Conservation (phyloP, 2,329 filamentous ascomycete species). For the Fusarium sp. region DNA sequence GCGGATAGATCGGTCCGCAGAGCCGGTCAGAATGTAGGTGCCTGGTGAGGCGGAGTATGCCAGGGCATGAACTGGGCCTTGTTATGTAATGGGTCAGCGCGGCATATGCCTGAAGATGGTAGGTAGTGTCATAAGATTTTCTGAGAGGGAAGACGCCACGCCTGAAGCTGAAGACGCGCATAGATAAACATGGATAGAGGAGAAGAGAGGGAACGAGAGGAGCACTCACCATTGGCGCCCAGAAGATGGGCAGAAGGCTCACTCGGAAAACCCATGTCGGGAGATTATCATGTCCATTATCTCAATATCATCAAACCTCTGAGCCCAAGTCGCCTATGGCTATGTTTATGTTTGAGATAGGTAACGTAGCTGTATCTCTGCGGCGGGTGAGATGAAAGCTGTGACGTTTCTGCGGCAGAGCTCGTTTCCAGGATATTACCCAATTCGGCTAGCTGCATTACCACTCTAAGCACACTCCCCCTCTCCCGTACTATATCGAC, state of each 20-base stretch:
- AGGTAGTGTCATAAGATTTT: constrained; percentile 1
- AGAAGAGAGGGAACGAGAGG: not conserved
- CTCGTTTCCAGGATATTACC: constrained; percentile 32
- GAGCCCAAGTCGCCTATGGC: not conserved
- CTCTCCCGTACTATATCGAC: not conserved
- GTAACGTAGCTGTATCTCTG: too few species aligned
- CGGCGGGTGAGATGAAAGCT: constrained; percentile 19
- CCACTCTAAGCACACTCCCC: constrained; percentile 18
- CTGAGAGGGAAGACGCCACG: constrained; percentile 28
- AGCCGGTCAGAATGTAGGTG: constrained; percentile 87
- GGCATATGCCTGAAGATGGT: constrained; percentile 21
- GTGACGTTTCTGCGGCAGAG: constrained; percentile 34
- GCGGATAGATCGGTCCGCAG: constrained; percentile 85
- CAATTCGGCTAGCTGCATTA: constrained; percentile 22
- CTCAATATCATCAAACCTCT: constrained; percentile 6
- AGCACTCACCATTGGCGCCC: constrained; percentile 69
- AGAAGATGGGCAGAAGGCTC: constrained; percentile 69
- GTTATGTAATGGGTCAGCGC: constrained; percentile 35
- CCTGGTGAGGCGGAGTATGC: constrained; percentile 80
- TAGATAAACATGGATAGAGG: not conserved
- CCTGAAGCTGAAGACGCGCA: constrained; percentile 27
- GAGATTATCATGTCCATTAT: constrained; percentile 43
- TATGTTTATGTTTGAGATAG: not conserved
- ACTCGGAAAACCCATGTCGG: constrained; percentile 62
- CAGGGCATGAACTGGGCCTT: constrained; percentile 80